These are phyloP conservation scores for Aristolochia contorta DNA, from an alignment of 164 flowering plant species.

Conservation along the genomic window DNA sequence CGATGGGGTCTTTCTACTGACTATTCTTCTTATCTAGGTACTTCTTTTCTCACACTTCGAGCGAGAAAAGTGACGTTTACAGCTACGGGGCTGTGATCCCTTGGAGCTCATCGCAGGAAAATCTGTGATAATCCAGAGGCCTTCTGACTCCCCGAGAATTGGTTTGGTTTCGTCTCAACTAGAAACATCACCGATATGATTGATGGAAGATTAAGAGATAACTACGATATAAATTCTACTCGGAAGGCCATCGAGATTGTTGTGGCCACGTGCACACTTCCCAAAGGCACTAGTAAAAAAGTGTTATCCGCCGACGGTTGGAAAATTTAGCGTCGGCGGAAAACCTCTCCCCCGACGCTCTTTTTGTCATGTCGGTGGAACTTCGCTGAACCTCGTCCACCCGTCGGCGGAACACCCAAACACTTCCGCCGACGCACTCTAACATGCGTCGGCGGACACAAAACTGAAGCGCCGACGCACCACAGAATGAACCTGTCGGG, in stretches of 20 bases:
- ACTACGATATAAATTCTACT: conserved; percentile 16
- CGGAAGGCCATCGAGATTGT: conserved; percentile 29
- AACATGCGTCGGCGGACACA: too few relatives aligned
- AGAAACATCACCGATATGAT: conserved; percentile 21
- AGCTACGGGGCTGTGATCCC: conserved; percentile 47
- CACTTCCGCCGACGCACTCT: too few relatives aligned
- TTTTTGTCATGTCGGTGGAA: too few relatives aligned
- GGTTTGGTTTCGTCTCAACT: conserved; percentile 10
- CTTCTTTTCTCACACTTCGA: conserved; percentile 13
- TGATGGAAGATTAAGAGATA: conserved; percentile 24
- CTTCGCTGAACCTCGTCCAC: too few relatives aligned
- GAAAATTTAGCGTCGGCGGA: too few relatives aligned
- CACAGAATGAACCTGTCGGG: too few relatives aligned
- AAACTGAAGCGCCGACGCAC: too few relatives aligned
- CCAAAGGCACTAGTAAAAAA: too few relatives aligned
- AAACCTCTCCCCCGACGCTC: too few relatives aligned
- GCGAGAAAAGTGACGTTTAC: conserved; percentile 43
- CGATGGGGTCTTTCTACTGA: too few relatives aligned
- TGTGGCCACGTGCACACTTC: conserved; percentile 22
- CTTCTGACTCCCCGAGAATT: not conserved
- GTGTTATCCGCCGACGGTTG: too few relatives aligned
- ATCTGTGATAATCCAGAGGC: conserved; percentile 5
- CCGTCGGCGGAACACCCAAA: too few relatives aligned
- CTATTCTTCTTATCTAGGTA: conserved; percentile 22
- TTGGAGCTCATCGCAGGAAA: conserved; percentile 39